Evolutionary conservation across 345 rosid species (phyloP).

Genomic region (Streptanthus diversifolius): DNA sequence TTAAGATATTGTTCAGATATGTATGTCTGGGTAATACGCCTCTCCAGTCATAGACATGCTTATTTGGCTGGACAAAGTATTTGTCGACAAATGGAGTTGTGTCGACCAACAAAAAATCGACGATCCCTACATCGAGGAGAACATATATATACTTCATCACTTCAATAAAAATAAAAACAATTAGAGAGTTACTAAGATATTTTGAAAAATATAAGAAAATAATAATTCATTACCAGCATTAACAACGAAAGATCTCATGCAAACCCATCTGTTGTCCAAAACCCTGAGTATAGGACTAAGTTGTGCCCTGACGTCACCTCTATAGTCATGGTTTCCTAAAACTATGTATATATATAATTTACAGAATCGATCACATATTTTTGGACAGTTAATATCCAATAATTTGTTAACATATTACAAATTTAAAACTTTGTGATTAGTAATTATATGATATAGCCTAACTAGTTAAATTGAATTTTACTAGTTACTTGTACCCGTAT

Average conservation of each 20-base stretch:
- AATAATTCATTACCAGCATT: constrained; percentile 39
- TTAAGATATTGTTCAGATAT: constrained; percentile 45
- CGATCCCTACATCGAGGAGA: constrained; percentile 34
- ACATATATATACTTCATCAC: not conserved
- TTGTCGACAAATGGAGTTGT: constrained; percentile 57
- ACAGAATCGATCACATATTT: not conserved
- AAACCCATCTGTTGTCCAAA: constrained; percentile 48
- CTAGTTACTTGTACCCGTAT: constrained; percentile 29
- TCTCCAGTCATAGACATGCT: constrained; percentile 55
- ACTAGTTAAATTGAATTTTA: not conserved
- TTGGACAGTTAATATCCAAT: not conserved
- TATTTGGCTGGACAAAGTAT: constrained; percentile 44
- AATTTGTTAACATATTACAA: not conserved
- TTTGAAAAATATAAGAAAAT: not conserved
- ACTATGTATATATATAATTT: constrained; percentile 23
- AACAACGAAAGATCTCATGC: constrained; percentile 47
- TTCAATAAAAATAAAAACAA: not conserved
- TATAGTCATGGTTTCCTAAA: constrained; percentile 56
- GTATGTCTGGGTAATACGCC: constrained; percentile 43
- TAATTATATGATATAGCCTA: not conserved
- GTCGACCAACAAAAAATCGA: constrained; percentile 55
- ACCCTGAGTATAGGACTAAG: constrained; percentile 40
- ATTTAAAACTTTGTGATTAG: not conserved
- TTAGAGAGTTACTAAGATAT: not conserved
- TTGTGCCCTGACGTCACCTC: constrained; percentile 56